Evolutionary conservation across 1,284 basidiomycete species (phyloP), one percentile per base, ranked within the genome.

Genomic region (Phellinidium pouzarii): DNA sequence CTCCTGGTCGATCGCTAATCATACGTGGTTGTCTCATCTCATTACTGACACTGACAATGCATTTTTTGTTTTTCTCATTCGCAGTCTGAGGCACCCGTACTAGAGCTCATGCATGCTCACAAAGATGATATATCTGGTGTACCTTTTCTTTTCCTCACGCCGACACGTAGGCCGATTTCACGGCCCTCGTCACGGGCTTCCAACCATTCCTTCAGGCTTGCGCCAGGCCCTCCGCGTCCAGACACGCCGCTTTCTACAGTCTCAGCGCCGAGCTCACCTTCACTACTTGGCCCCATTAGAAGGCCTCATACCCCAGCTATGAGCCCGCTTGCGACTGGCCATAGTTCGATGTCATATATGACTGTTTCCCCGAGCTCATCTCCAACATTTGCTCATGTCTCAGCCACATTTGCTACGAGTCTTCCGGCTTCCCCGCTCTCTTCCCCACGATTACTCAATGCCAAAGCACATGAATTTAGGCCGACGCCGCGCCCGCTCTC

Each of bases 81-180:
- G 5, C 61, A 89, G 83, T 71, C 87, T 48, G 87, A 91, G 63
- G 82, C 87, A 60, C 77, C 80, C 64, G 83, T 90, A 52, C 74
- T 91, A 25, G 87, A 91, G 63, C 75, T 91, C 56, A 91, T 91
- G 88, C 88, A 91, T 67, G 86, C 85, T 68, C 87, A 90, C 65
- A 75, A 80, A 54, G 88, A 91, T 71, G 88, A 91, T 65, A 69
- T 85, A 44, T 84, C 85, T 40, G 85, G 85, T 19, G 85, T 90
- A 3, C 89, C 88, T 0, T 90, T 91, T 64, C 70, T 87, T 49
- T 87, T 86, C 67, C 72, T 91, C 47, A 88, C 86, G 7, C 83
- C 87, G 9, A 86, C 80, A 27, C 78, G 85, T 56, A 79, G 87
- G 38, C 89, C 87, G 17, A 77, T 83, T 44, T 91, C 87, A 17